A percentile compares a stretch with the other conserved stretches of the same genome.
phyloP scores from a whole-genome alignment of 169 alveolate species.

The Cryptosporidium andersoni region DNA sequence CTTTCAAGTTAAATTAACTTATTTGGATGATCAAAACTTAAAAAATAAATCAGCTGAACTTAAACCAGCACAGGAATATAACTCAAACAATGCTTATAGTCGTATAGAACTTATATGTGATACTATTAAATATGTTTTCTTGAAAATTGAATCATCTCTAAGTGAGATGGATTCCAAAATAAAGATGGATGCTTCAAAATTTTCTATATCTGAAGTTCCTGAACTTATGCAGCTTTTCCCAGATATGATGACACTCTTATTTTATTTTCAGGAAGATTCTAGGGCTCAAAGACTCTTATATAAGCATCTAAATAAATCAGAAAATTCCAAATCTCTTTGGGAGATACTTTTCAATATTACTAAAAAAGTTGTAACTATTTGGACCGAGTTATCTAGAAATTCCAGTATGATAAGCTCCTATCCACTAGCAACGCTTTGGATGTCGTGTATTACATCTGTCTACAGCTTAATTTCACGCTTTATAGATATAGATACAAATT shows the following conservation, averaged over 20 bases:
- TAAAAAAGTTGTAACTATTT: constrained; percentile 1
- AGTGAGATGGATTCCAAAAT: neutral
- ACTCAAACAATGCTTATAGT: constrained; percentile 17
- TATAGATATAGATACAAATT: constrained; percentile 13
- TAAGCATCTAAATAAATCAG: neutral
- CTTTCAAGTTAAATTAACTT: neutral
- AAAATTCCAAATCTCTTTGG: constrained; percentile 6
- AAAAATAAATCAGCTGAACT: constrained; percentile 5
- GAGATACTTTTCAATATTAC: constrained; percentile 7
- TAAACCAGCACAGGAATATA: neutral
- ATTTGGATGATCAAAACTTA: neutral
- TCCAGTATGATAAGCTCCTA: neutral
- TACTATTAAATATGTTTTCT: neutral
- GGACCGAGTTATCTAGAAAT: neutral
- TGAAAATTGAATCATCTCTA: neutral
- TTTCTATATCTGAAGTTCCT: neutral
- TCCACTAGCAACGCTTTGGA: neutral
- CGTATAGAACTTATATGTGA: constrained; percentile 39
- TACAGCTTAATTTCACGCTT: constrained; percentile 50
- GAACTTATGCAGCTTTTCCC: constrained; percentile 5
- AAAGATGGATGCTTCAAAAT: neutral
- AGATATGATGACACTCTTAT: neutral
- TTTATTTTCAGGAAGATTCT: constrained; percentile 24
- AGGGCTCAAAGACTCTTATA: constrained; percentile 17
- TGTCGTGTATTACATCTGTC: constrained; percentile 22